A percentile compares a stretch with the other conserved stretches of the same genome.
phyloP scores from a whole-genome alignment of 192 early-diverging fungal species.

The Coemansia sp. region DNA sequence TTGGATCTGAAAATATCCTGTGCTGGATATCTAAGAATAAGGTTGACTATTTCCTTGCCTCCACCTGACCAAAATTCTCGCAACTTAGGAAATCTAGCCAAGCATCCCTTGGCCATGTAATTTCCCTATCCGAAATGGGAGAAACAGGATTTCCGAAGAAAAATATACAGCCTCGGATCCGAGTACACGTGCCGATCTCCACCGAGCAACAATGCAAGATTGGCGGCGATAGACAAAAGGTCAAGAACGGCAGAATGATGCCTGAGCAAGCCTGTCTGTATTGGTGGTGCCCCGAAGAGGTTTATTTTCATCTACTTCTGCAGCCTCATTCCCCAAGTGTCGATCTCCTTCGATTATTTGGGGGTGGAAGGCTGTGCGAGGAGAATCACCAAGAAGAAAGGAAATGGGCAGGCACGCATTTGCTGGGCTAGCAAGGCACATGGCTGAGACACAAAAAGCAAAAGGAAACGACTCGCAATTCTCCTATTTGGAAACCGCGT shows the following conservation, averaged over 20 bases:
- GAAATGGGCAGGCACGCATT: background rate
- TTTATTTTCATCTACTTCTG: constrained; percentile 4
- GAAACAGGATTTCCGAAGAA: constrained; percentile 5
- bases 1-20: background rate
- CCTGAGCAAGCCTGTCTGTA: background rate
- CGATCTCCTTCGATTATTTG: constrained; percentile 20
- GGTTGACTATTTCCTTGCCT: background rate
- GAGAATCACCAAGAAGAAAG: background rate
- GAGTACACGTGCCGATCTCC: background rate
- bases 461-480: background rate
- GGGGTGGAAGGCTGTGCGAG: background rate
- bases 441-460: background rate
- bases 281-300: background rate
- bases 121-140: background rate
- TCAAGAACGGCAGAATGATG: background rate
- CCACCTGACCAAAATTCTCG: background rate
- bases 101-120: background rate
- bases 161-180: background rate
- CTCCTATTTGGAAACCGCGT: constrained; percentile 3
- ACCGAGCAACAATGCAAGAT: background rate
- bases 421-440: constrained; percentile 1
- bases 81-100: background rate
- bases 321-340: constrained; percentile 3
- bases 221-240: background rate
- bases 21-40: constrained; percentile 3